Evolutionary conservation across 2,329 filamentous ascomycete genomes (phyloP).

Genomic region (Aspergillus melleus): DNA sequence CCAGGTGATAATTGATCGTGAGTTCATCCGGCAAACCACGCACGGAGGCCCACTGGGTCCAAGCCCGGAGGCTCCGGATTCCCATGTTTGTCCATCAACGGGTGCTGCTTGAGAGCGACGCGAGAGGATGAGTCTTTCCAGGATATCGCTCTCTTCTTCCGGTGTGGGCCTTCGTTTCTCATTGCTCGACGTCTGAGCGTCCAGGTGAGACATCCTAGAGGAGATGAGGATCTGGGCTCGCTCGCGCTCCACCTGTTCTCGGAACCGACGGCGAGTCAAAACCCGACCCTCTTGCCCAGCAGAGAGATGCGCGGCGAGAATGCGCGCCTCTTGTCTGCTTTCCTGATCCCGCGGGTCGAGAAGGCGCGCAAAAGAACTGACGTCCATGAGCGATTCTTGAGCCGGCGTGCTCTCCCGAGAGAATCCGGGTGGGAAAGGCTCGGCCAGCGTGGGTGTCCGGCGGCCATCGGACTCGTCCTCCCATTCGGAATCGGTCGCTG

Average conservation of each 20-base stretch:
- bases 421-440: slow-evolving; percentile 55
- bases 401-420: slow-evolving; percentile 52
- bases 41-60: slow-evolving; percentile 78
- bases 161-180: slow-evolving; percentile 37
- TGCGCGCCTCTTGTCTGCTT: slow-evolving; percentile 76
- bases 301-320: slow-evolving; percentile 76
- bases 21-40: slow-evolving; percentile 86
- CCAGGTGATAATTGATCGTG: slow-evolving; percentile 90
- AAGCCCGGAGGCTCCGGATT: slow-evolving; percentile 69
- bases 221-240: slow-evolving; percentile 67
- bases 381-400: slow-evolving; percentile 63
- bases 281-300: slow-evolving; percentile 58
- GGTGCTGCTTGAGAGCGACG: slow-evolving; percentile 42
- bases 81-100: slow-evolving; percentile 54
- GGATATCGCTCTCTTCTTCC: slow-evolving; percentile 58
- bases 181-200: slow-evolving; percentile 10
- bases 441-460: slow-evolving; percentile 72
- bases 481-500: slow-evolving; percentile 52
- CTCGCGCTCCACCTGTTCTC: slow-evolving; percentile 65
- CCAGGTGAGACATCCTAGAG: slow-evolving; percentile 36
- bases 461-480: slow-evolving; percentile 51
- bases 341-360: slow-evolving; percentile 77
- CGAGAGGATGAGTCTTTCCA: slow-evolving; percentile 61
- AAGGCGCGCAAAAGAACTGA: slow-evolving; percentile 71
- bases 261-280: slow-evolving; percentile 79